These are phyloP conservation scores for Neonectria faginata DNA, from an alignment of 2,329 filamentous ascomycete genomes.

Conservation along the genomic window DNA sequence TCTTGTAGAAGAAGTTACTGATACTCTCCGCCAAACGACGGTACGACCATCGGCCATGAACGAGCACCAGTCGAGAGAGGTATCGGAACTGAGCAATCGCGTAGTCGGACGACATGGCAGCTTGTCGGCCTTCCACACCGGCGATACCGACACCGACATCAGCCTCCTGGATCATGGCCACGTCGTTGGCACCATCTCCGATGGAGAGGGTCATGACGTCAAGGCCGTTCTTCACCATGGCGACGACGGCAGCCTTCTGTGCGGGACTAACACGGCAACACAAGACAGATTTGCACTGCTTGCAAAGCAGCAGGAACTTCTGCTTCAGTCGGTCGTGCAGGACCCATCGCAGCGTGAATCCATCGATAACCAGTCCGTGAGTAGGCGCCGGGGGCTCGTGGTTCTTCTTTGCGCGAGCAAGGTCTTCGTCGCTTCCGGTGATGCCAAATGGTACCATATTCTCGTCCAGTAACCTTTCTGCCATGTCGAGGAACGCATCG, in stretches of 20 bases:
- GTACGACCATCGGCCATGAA: slow-evolving; percentile 97
- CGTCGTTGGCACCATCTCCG: slow-evolving; percentile 94
- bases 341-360: slow-evolving; percentile 90
- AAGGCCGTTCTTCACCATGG: slow-evolving; percentile 93
- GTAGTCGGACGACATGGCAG: slow-evolving; percentile 96
- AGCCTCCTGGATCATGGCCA: slow-evolving; percentile 97
- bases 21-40: slow-evolving; percentile 91
- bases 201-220: slow-evolving; percentile 97
- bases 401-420: slow-evolving; percentile 80
- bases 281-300: slow-evolving; percentile 94
- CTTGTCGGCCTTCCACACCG: slow-evolving; percentile 90
- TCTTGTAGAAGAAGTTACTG: slow-evolving; percentile 99
- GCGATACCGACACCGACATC: slow-evolving; percentile 97
- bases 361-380: slow-evolving; percentile 94
- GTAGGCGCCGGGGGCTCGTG: slow-evolving; percentile 89
- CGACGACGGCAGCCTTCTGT: slow-evolving; percentile 96
- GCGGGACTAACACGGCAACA: slow-evolving; percentile 97
- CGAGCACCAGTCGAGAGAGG: slow-evolving; percentile 84
- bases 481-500: slow-evolving; percentile 64
- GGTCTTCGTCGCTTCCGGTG: slow-evolving; percentile 86
- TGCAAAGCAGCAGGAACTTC: slow-evolving; percentile 94
- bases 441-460: slow-evolving; percentile 80
- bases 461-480: slow-evolving; percentile 79
- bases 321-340: slow-evolving; percentile 85
- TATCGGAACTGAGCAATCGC: slow-evolving; percentile 95